Conservation (phyloP, 2,329 filamentous ascomycete genomes). For the Penicillium janthinellum region DNA sequence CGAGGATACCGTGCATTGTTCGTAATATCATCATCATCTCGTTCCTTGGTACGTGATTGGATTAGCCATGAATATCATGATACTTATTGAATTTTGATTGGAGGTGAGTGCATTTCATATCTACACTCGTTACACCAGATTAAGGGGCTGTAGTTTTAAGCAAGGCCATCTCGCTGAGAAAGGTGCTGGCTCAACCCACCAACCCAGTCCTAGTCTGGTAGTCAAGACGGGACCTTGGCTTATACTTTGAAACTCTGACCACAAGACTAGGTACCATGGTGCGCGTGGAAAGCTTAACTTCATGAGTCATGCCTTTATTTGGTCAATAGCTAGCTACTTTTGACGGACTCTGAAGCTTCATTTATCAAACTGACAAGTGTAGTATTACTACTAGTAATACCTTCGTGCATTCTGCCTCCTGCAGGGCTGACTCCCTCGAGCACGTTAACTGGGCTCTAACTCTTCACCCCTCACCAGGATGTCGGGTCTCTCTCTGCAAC, state of each 20-base stretch:
- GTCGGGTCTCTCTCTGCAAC: neutral
- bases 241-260: neutral
- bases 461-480: neutral
- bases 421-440: constrained; percentile 2
- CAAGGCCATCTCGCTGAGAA: no score
- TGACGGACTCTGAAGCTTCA: no score
- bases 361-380: no score
- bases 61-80: constrained; percentile 1
- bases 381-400: no score
- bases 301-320: neutral
- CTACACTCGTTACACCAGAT: no score
- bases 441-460: neutral
- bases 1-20: constrained; percentile 8
- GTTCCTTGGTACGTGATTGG: constrained; percentile 2
- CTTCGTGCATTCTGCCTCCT: neutral
- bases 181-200: no score
- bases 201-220: no score
- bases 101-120: no score
- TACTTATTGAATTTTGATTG: neutral
- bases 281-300: neutral
- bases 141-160: no score
- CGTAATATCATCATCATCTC: constrained; percentile 8
- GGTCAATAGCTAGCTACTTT: no score
- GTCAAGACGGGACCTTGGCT: neutral
- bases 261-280: neutral